Evolutionary conservation across 1,139 yeast genomes (phyloP), one percentile per base, ranked within the genome.

Genomic region (Hansenula sp.): DNA sequence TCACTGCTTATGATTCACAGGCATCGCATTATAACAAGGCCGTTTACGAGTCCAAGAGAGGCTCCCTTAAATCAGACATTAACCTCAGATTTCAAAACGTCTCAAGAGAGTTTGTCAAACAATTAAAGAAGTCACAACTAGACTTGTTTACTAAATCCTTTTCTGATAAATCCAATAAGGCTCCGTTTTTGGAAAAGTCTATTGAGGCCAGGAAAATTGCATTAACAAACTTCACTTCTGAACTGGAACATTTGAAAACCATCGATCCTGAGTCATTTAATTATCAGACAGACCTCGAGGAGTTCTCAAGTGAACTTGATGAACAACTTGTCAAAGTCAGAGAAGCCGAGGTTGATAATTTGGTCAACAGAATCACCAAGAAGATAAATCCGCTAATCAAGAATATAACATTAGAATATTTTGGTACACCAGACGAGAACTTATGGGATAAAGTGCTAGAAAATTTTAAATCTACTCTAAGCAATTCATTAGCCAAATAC

Each of bases 11-110:
- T 60, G 94, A 88, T 57, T 57, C 70, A 13, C 72, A 74, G 48
- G 97, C 97, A 1, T 74, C 91, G 1, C 79, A 89, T 44, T 91
- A 91, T 60, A 75, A 79, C 45, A 67, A 71, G 39, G 52, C 74
- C 1, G 93, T 89, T 3, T 90, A 85, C 61, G 61, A 70, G 40
- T 84, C 81, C 43, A 84, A 84, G 58, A 74, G 84, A 44, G 53
- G 53, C 1, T 70, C 68, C 12, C 70, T 91, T 47, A 47, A 58
- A 2, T 64, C 62, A 4, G 78, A 76, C 50, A 64, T 87, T 29
- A 70, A 76, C 46, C 50, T 49, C 0, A 70, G 70, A 48, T 69
- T 80, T 40, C 60, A 62, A 32, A 71, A 67, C 29, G 62, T 80
- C n/a, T 73, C 74, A 54, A 71, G 72, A 28, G 58, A 63, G 1